Evolutionary conservation across 768 basidiomycete species (phyloP).

Genomic region (Tricholoma flavovirens): DNA sequence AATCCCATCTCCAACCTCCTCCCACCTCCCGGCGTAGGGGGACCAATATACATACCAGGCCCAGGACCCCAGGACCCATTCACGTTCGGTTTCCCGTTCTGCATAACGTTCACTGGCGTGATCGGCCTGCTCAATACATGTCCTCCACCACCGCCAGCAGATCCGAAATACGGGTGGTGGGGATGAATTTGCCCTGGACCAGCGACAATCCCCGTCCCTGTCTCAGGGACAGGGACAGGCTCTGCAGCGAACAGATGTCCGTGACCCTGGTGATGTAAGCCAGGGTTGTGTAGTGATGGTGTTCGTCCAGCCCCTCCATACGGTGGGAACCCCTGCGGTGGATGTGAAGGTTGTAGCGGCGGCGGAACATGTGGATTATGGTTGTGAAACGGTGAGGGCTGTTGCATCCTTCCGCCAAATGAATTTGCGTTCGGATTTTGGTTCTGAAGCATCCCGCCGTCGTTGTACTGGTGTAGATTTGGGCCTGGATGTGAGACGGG

Average conservation of each 20-base stretch:
- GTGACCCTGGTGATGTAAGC: not conserved
- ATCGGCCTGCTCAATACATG: not conserved
- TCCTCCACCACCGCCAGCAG: conserved; percentile 3
- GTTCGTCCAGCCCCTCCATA: conserved; percentile 1
- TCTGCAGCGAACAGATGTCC: not conserved
- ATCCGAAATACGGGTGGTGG: conserved; percentile 29
- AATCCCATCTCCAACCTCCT: conserved; percentile 17
- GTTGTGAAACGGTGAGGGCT: conserved; percentile 5
- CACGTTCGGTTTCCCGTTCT: conserved; percentile 23
- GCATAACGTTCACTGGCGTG: conserved; percentile 29
- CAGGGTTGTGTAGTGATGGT: not conserved
- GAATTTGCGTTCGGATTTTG: not conserved
- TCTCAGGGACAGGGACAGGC: not conserved
- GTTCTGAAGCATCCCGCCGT: not conserved
- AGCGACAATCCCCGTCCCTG: conserved; percentile 1
- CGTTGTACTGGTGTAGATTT: conserved; percentile 1
- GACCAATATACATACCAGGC: conserved; percentile 22
- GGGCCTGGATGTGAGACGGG: not conserved
- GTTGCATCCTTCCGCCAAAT: conserved; percentile 7
- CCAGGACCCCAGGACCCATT: conserved; percentile 33
- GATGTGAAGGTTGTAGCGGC: conserved; percentile 11
- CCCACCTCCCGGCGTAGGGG: conserved; percentile 14
- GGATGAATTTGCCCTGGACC: conserved; percentile 23
- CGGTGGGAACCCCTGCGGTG: conserved; percentile 9
- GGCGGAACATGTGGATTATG: conserved; percentile 12